Evolutionary conservation across 192 early-diverging fungal species (phyloP).

Genomic region (Coemansia sp.): DNA sequence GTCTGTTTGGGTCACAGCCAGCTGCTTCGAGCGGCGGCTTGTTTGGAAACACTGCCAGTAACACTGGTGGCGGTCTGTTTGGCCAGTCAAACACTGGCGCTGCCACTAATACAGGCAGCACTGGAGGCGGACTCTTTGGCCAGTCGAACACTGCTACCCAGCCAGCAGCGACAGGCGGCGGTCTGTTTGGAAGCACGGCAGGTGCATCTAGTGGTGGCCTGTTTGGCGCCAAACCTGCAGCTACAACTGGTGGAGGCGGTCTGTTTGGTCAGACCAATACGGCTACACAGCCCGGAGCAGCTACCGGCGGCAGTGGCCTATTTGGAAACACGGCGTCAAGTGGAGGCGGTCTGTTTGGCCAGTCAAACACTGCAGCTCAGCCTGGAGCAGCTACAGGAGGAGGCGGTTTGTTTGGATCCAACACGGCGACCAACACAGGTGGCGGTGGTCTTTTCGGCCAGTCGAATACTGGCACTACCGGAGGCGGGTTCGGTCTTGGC

Average conservation of each 20-base stretch:
- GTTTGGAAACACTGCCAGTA: constrained; percentile 22
- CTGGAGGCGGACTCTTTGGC: constrained; percentile 14
- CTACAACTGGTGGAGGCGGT: no score
- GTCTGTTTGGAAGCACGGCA: constrained; percentile 18
- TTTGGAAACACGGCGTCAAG: constrained; percentile 21
- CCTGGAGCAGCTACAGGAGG: no score
- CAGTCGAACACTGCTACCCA: no score
- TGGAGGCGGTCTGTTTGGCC: no score
- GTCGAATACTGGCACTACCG: constrained; percentile 1
- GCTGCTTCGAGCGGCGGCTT: constrained; percentile 17
- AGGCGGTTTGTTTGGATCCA: constrained; percentile 24
- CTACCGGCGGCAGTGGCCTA: constrained; percentile 8
- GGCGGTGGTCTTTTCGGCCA: no score
- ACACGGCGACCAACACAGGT: constrained; percentile 6
- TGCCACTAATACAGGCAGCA: constrained; percentile 11
- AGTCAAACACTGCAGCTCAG: no score
- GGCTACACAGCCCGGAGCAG: no score
- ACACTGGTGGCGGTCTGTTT: constrained; percentile 27
- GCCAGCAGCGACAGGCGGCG: constrained; percentile 5
- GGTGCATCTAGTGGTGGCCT: background rate
- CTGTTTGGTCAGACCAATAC: no score
- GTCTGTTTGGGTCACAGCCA: constrained; percentile 23
- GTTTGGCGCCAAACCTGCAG: constrained; percentile 3
- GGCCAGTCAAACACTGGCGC: no score
- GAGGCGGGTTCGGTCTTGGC: constrained; percentile 10